Conservation (phyloP, 2,329 filamentous ascomycete species). For the Penicillium expansum region DNA sequence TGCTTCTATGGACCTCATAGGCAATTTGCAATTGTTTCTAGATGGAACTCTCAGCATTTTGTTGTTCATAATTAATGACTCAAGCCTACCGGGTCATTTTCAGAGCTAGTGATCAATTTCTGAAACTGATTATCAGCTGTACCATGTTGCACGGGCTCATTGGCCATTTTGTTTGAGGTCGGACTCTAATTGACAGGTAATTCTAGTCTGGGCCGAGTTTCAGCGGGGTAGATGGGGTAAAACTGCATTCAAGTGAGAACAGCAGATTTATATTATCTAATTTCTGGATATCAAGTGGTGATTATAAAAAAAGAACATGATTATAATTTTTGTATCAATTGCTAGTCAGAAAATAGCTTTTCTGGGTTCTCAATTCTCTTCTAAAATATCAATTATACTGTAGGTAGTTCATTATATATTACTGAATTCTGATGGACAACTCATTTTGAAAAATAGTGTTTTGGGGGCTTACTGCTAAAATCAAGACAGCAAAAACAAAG, state of each 20-base stretch:
- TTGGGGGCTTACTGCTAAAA: neutral
- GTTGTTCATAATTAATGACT: neutral
- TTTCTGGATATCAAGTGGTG: neutral
- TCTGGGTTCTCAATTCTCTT: neutral
- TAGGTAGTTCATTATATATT: neutral
- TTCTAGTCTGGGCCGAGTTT: neutral
- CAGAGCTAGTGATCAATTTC: conserved; percentile 66
- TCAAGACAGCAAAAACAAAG: neutral
- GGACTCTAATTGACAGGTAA: neutral
- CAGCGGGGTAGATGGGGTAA: conserved; percentile 9
- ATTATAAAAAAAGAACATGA: neutral
- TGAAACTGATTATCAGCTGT: conserved; percentile 65
- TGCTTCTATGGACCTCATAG: conserved; percentile 71
- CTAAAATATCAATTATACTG: neutral
- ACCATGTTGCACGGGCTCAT: neutral
- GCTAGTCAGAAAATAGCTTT: neutral
- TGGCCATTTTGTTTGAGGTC: conserved; percentile 5
- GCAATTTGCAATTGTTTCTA: conserved; percentile 58
- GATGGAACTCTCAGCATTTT: conserved; percentile 33
- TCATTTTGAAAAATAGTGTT: neutral
- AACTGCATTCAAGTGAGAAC: neutral
- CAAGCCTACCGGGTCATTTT: conserved; percentile 62
- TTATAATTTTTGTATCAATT: too few species aligned
- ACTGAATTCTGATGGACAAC: neutral
- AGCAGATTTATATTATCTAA: neutral